Evolutionary conservation across 2,329 filamentous ascomycete genomes (phyloP), one percentile per base, ranked within the genome.

Genomic region (Paracoccidioides lutzii): DNA sequence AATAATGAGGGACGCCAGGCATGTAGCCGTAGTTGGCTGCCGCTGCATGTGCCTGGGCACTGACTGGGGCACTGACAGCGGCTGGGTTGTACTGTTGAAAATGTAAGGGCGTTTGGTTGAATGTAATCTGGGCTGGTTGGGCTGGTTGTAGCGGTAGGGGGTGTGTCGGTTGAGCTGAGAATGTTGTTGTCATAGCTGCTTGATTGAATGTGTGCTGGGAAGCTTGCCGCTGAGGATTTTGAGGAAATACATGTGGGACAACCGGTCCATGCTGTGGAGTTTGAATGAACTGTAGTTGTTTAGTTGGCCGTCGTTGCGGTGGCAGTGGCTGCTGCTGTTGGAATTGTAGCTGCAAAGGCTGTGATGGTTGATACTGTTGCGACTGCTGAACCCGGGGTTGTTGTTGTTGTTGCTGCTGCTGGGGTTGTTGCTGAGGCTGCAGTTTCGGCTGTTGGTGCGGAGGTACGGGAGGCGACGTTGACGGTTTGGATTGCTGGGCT

Each of bases 121-220:
- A 73, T 9, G 65, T 69, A 42, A 69, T 57, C 33, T 65, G 63
- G 3, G 62, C 60, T 9, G 66, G 89, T 95, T 0, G 93, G 90
- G 0, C 90, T 88, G 5, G 78, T 73, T 76, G 95, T 85, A 61
- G 90, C 90, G 0, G 90, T 88, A 5, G 77, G 8, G 46, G 46
- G 37, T 52, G 37, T 32, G 49, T 41, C 35, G 49, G 49, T 22
- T 52, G 38, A 15, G 49, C 49, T 22, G 49, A 37, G 49, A 52
- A 52, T 41, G 49, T 52, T 5, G 49, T 52, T 52, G 49, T 52
- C 49, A 52, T 52, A 73, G 76, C 95, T 85, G 62, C 69, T 33
- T 46, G 41, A 33, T 54, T 32, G 14, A 28, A 45, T 14, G 40
- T 14, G 4, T 46, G 57, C 52, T 48, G 56, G 45, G 52, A 52